Base-by-base conservation (phyloP, 805 yeast genomes). In the Wickerhamiella azyma region DNA sequence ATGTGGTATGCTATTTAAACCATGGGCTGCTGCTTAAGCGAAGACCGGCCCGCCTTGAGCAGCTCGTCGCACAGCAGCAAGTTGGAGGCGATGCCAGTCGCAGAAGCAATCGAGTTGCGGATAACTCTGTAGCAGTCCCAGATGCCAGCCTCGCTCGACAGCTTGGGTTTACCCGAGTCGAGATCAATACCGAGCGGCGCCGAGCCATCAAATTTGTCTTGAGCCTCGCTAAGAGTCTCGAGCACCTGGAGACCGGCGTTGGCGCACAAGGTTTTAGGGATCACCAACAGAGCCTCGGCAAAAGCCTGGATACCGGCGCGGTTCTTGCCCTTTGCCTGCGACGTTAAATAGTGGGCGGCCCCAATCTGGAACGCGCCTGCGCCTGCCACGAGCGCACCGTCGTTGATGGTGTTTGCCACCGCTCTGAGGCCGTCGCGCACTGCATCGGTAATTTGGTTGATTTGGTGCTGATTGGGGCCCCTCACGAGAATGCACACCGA, bases 51-150 rank as follows among this genome's bases (percentile, higher is more conserved):
- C 2, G 99, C 99, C 68, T 89, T 86, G 59, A 92, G 73, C 53
- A 92, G 72, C 67, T 92, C 98, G 67, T 92, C 99, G 70, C 98
- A 92, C 52, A 92, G 71, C 53, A 92, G 72, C 57, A 92, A 68
- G 62, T 92, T 92, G 52, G 92, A 79, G 1, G 98, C 89, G 58
- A 92, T 92, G 45, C 96, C 94, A 1, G 94, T 81, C 33, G 97
- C 95, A 39, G 94, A 79, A 43, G 86, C 77, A 45, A 92, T 70
- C 9, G 95, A 94, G 62, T 92, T 92, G 68, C 98, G 78, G 50
- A 92, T 68, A 35, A 92, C 98, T 54, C 98, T 72, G 69, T 76
- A 92, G 21, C 94, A 83, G 66, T 92, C 99, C 94, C 96, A 92
- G 48, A 92, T 77, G 50, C 98, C 98, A 60, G 85, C 95, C 45